Evolutionary conservation across 257 asterid species (phyloP).

Genomic region (Leonotis leonurus): DNA sequence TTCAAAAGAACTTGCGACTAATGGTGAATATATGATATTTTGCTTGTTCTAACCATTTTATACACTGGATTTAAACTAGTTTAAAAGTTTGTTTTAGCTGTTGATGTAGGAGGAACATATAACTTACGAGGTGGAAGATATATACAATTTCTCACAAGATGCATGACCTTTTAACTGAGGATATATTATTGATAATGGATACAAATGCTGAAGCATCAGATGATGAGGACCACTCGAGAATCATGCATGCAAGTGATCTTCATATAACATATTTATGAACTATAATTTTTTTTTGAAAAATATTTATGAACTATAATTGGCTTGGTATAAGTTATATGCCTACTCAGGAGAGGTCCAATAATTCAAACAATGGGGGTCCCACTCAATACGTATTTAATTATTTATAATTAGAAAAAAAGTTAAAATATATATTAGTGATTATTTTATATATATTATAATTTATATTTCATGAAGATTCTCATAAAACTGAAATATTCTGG

Average conservation of each 20-base stretch:
- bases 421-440: too few relatives aligned
- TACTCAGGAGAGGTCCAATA: constrained; percentile 57
- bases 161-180: constrained; percentile 97
- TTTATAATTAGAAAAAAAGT: too few relatives aligned
- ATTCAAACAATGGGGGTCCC: constrained; percentile 66
- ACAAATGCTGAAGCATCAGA: constrained; percentile 41
- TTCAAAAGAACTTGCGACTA: constrained; percentile 29
- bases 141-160: constrained; percentile 91
- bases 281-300: too few relatives aligned
- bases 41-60: constrained; percentile 32
- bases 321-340: constrained; percentile 8
- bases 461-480: too few relatives aligned
- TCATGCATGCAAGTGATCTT: background rate
- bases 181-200: constrained; percentile 75
- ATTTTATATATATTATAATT: too few relatives aligned
- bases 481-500: too few relatives aligned
- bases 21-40: background rate
- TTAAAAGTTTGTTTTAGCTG: constrained; percentile 3
- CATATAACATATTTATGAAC: too few relatives aligned
- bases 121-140: constrained; percentile 68
- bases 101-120: background rate
- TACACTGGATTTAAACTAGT: constrained; percentile 4
- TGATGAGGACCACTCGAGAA: background rate
- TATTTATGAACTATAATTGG: background rate
- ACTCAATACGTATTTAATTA: too few relatives aligned